Base-by-base conservation (phyloP, 805 yeast species). In the Saccharomycopsis capsularis region DNA sequence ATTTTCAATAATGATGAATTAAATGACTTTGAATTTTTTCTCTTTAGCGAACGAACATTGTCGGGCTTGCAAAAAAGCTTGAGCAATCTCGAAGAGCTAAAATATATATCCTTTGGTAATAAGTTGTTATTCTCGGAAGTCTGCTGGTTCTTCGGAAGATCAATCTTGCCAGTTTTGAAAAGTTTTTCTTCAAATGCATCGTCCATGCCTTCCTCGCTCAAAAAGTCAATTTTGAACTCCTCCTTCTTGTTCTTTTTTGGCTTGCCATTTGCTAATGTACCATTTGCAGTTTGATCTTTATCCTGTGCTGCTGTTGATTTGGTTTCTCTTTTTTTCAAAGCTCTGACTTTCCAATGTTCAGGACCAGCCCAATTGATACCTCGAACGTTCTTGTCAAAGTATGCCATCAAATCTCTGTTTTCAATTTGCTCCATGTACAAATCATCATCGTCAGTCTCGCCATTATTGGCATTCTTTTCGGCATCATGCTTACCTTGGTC, bases 291-390 rank as follows among this genome's bases (percentile, higher is more conserved):
- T 23, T 16, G 39, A 32, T 13, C n/a, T 13, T 37, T 25, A 13
- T 40, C 29, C 22, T 36, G 29, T 32, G 5, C 13, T 19, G 18
- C 24, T 21, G 36, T 27, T 27, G 63, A 13, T 63, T 67, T 24
- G 61, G 67, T 19, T 60, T 64, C 27, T 63, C 71, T 4, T 56
- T 62, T 56, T 57, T 78, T 82, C 42, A 82, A 63, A 13, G 78
- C 75, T 38, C 75, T 68, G 9, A 91, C 83, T 64, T 84, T 85
- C 97, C 97, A 91, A 65, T 87, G 95, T 55, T 86, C 91, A 13
- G 91, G 85, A 6, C 97, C 97, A 25, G 95, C 76, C 96, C 97
- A 90, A 61, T 79, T 84, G 38, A 32, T 32, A 41, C 63, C 63
- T 50, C 72, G 76, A 64, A 87, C 70, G 19, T 79, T 73, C 46